phyloP scores from a whole-genome alignment of 495 filamentous ascomycete species.

The Neurospora sp. region DNA sequence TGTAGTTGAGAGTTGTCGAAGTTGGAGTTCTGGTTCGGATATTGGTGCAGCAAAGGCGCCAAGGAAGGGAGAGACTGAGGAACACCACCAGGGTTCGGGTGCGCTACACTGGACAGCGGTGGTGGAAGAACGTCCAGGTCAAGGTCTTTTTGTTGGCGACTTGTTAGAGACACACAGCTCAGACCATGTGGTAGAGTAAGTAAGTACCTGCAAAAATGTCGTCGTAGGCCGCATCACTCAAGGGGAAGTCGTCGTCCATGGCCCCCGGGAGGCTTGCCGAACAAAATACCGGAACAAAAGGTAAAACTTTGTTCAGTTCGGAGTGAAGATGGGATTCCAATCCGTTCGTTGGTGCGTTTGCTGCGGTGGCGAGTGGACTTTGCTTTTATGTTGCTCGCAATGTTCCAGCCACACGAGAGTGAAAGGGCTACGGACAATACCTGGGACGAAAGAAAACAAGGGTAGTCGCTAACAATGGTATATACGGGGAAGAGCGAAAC shows the following conservation, averaged over 20 bases:
- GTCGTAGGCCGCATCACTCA: neutral
- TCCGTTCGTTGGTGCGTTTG: neutral
- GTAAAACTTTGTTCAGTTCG: neutral
- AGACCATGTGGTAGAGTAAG: neutral
- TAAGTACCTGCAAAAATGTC: constrained; percentile 4
- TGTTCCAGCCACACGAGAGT: neutral
- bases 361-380: neutral
- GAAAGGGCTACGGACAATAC: neutral
- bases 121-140: neutral
- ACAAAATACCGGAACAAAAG: neutral
- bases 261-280: neutral
- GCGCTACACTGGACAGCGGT: neutral
- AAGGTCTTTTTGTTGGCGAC: neutral
- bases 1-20: neutral
- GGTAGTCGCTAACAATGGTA: neutral
- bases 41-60: neutral
- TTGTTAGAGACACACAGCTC: neutral
- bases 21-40: neutral
- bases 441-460: neutral
- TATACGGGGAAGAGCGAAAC: neutral
- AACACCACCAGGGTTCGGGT: neutral
- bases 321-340: neutral
- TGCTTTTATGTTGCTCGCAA: neutral
- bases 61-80: neutral
- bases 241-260: constrained; percentile 4